Base-by-base conservation (phyloP, 148 eudicot genomes). In the Euryodendron excelsum region DNA sequence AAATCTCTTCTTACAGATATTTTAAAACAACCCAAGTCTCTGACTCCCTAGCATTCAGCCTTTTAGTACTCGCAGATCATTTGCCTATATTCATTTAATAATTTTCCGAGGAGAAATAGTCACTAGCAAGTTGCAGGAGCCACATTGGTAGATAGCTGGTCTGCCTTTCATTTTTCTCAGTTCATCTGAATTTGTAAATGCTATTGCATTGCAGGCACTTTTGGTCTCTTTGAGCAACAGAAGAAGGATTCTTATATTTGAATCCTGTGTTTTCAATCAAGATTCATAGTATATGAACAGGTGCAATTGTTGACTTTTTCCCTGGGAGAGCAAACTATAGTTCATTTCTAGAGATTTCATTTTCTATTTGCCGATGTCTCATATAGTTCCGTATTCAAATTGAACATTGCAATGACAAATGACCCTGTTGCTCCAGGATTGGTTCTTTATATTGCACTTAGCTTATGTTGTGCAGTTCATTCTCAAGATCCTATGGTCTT, bases 161-260 rank as follows among this genome's bases (percentile, higher is more conserved):
- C 30, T 75, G 58, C 18, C 68, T 25, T 33, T 60, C 44, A 27
- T 74, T 34, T 37, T 64, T 67, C 44, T 77, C 63, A 60, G 67
- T 74, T 66, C 59, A 21, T 82, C 75, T 74, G 6, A 82, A 78
- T 78, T 48, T 59, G 33, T 47, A 37, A 74, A 50, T 69, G 81
- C 64, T 75, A 60, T 82, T 78, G 65, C 76, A 78, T 82, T 82
- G 85, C 85, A 82, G 85, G 85, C 62, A 60, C 79, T 78, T 66
- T 69, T 65, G 78, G 67, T 63, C 25, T 78, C 44, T 67, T 23
- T 68, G 78, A 73, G 72, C 78, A 34, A 28, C 80, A 47, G 68
- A 56, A 74, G 79, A 47, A 69, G 70, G 79, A 59, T 73, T 65
- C 62, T 58, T 20, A 64, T 36, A 58, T 36, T 71, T 71, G 59